Evolutionary conservation across 768 basidiomycete genomes (phyloP).

Genomic region (Arthromyces matolae): DNA sequence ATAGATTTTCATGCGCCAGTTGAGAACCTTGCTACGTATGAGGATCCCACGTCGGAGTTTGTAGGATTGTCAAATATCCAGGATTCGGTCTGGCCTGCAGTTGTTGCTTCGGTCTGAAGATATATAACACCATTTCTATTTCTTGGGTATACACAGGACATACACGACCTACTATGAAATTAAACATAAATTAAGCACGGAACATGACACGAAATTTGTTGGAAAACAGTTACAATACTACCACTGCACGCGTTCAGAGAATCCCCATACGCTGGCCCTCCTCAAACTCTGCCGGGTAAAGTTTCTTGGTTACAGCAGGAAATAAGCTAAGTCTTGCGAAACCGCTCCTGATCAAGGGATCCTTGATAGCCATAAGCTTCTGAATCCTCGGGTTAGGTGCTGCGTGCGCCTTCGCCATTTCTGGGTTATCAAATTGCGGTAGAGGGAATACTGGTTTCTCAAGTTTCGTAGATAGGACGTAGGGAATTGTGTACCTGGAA

Average conservation of each 20-base stretch:
- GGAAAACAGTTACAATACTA: not conserved
- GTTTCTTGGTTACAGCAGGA: conserved; percentile 21
- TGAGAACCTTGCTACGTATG: no score
- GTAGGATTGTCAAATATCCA: no score
- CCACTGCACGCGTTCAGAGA: not conserved
- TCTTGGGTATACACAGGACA: no score
- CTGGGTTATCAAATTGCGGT: conserved; percentile 20
- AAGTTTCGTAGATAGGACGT: conserved; percentile 26
- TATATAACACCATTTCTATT: no score
- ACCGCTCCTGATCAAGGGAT: conserved; percentile 25
- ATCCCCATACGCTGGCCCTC: conserved; percentile 13
- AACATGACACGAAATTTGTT: not conserved
- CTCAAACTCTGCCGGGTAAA: conserved; percentile 18
- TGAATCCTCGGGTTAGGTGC: conserved; percentile 23
- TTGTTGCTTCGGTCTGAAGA: no score
- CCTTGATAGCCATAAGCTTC: conserved; percentile 20
- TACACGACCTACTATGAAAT: no score
- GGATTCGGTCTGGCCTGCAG: no score
- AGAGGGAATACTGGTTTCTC: conserved; percentile 23
- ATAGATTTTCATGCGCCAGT: conserved; percentile 4
- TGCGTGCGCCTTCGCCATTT: conserved; percentile 21
- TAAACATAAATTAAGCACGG: not conserved
- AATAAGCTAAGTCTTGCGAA: conserved; percentile 25
- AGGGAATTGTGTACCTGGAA: conserved; percentile 25
- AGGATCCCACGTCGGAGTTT: no score